Conservation (phyloP, 148 eudicot species). For the Rhododendron mucronatum region DNA sequence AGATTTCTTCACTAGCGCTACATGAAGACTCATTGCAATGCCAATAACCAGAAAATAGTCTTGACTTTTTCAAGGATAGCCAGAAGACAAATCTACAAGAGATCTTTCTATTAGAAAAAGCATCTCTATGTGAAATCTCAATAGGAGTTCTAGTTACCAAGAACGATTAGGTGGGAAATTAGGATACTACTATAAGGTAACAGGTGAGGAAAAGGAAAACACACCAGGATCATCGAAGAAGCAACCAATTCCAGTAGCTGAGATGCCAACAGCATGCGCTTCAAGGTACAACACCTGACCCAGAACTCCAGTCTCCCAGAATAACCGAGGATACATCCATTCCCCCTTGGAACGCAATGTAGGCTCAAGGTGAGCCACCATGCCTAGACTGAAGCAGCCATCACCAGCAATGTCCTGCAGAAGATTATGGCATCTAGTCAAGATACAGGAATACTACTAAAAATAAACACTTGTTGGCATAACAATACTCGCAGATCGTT, state of each 20-base stretch:
- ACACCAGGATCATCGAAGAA: constrained; percentile 95
- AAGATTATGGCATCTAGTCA: background rate
- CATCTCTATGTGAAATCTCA: background rate
- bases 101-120: background rate
- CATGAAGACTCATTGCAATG: background rate
- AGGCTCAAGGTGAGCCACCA: constrained; percentile 85
- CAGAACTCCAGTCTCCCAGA: constrained; percentile 96
- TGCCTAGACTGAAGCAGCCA: constrained; percentile 98
- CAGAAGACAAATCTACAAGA: background rate
- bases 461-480: background rate
- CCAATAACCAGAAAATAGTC: background rate
- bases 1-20: background rate
- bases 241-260: constrained; percentile 98
- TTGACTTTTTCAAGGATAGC: too few relatives aligned
- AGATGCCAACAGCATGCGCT: constrained; percentile 88
- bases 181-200: background rate
- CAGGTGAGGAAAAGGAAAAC: background rate
- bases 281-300: constrained; percentile 91
- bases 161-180: background rate
- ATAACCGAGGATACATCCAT: constrained; percentile 97
- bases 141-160: background rate
- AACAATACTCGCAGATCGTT: background rate
- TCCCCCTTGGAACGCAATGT: constrained; percentile 53
- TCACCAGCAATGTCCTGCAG: constrained; percentile 87
- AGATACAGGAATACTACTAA: background rate